A percentile compares a stretch with the other conserved stretches of the same genome.
Conservation (phyloP, 805 yeast species). For the Yarrowia osloensis region DNA sequence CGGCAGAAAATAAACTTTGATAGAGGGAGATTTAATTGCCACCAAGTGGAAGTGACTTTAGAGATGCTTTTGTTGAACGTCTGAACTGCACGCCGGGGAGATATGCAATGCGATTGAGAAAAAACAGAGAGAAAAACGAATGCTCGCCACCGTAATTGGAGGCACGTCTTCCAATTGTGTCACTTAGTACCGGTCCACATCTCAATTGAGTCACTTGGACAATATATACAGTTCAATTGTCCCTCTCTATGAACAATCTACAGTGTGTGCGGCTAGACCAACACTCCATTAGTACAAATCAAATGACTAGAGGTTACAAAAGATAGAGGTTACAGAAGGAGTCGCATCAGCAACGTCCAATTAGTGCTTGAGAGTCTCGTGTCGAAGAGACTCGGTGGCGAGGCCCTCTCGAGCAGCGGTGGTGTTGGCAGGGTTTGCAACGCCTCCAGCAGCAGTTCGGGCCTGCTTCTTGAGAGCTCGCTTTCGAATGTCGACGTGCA, state of each 20-base stretch:
- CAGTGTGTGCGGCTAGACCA: no score
- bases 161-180: no score
- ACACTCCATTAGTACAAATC: no score
- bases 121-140: no score
- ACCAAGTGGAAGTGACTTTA: neutral
- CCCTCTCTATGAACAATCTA: no score
- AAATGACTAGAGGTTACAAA: neutral
- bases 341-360: no score
- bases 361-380: neutral
- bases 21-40: no score
- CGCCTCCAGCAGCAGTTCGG: neutral
- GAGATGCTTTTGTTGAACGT: neutral
- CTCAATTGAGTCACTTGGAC: no score
- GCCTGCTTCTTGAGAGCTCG: slow-evolving; percentile 72
- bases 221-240: no score
- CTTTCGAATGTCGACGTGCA: slow-evolving; percentile 77
- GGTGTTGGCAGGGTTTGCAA: neutral
- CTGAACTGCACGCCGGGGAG: neutral
- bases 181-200: no score
- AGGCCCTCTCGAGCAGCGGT: neutral
- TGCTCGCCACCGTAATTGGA: neutral
- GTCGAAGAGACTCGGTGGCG: slow-evolving; percentile 3
- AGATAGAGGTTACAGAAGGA: no score
- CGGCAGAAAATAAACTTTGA: neutral
- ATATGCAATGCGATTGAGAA: no score